Conservation (phyloP, 2,329 filamentous ascomycete species). For the Ophiobolus disseminans region DNA sequence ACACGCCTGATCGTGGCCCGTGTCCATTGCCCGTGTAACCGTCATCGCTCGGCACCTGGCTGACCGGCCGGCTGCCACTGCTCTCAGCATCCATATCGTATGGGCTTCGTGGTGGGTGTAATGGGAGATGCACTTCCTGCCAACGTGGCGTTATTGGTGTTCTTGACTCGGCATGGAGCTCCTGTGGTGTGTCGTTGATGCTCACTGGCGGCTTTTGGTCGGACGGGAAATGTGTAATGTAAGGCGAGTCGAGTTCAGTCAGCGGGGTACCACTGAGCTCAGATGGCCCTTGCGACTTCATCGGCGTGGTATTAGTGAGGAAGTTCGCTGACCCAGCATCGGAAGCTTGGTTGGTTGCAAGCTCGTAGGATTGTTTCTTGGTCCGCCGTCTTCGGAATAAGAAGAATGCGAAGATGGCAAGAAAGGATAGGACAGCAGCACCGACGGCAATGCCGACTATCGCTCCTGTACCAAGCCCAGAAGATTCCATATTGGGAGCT, state of each 20-base stretch:
- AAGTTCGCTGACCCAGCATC: constrained; percentile 20
- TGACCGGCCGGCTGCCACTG: constrained; percentile 24
- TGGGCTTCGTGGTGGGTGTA: constrained; percentile 10
- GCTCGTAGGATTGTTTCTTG: constrained; percentile 26
- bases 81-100: constrained; percentile 31
- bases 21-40: constrained; percentile 15
- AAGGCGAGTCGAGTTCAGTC: constrained; percentile 30
- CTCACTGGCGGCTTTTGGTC: constrained; percentile 29
- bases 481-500: constrained; percentile 5
- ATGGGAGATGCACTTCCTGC: constrained; percentile 30
- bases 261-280: constrained; percentile 36
- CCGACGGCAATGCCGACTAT: constrained; percentile 45
- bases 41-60: constrained; percentile 33
- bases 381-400: constrained; percentile 30
- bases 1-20: constrained; percentile 17
- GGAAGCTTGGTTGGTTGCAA: constrained; percentile 28
- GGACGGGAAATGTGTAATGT: constrained; percentile 14
- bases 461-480: constrained; percentile 32
- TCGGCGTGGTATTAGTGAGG: constrained; percentile 3
- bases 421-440: constrained; percentile 20
- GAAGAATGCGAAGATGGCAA: constrained; percentile 26
- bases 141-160: constrained; percentile 27
- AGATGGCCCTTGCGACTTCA: constrained; percentile 25
- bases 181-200: constrained; percentile 31
- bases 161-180: constrained; percentile 31